Percentiles rank a stretch among this genome's conserved stretches.
Evolutionary conservation across 2,329 filamentous ascomycete species (phyloP).

Genomic region (Cladosporium oxysporum): DNA sequence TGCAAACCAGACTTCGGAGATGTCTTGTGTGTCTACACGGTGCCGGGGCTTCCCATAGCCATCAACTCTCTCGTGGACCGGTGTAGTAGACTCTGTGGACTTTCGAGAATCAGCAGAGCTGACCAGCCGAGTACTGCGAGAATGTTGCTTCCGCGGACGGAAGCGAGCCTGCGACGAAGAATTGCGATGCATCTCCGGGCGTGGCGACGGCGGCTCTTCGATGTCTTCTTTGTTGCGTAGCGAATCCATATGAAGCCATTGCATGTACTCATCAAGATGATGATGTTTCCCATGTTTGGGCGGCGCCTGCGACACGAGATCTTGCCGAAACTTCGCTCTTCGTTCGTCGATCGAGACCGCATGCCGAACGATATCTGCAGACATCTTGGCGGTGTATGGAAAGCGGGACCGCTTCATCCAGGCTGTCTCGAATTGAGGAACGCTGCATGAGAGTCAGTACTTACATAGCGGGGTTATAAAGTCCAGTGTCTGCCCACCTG

Average conservation of each 20-base stretch:
- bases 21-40: constrained; percentile 48
- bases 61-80: constrained; percentile 6
- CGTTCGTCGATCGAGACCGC: constrained; percentile 72
- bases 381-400: constrained; percentile 62
- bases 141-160: constrained; percentile 18
- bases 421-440: constrained; percentile 68
- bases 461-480: not conserved
- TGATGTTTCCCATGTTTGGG: constrained; percentile 26
- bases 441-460: not conserved
- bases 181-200: constrained; percentile 19
- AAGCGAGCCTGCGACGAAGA: constrained; percentile 21
- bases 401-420: constrained; percentile 81
- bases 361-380: constrained; percentile 63
- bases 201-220: constrained; percentile 23
- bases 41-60: constrained; percentile 13
- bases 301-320: constrained; percentile 57
- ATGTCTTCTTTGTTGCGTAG: constrained; percentile 21
- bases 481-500: constrained; percentile 53
- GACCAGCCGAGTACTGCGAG: not conserved
- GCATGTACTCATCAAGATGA: constrained; percentile 17
- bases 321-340: constrained; percentile 70
- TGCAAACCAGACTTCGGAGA: constrained; percentile 79
- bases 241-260: constrained; percentile 14
- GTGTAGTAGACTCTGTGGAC: constrained; percentile 27
- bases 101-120: constrained; percentile 32